Evolutionary conservation across 192 early-diverging fungal species (phyloP).

Genomic region (Chytriomyces sp.): DNA sequence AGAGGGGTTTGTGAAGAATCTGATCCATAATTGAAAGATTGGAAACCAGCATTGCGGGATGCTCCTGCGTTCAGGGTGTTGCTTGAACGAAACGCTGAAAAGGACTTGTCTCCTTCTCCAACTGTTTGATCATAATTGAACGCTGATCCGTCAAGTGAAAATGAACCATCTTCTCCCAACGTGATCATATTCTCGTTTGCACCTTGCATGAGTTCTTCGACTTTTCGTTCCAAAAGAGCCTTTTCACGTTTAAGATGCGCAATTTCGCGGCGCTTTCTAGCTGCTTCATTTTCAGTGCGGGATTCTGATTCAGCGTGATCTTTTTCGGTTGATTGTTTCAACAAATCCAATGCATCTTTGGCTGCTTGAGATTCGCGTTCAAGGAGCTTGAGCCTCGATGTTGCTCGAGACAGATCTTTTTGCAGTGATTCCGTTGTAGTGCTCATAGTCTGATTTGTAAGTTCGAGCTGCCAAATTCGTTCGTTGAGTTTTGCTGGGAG

Average conservation of each 20-base stretch:
- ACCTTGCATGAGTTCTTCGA: conserved; percentile 6
- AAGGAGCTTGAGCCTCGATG: conserved; percentile 13
- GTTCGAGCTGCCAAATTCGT: conserved; percentile 46
- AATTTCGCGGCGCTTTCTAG: conserved; percentile 32
- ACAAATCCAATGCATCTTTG: conserved; percentile 27
- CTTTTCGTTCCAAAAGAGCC: conserved; percentile 16
- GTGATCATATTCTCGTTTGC: not conserved
- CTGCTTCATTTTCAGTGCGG: conserved; percentile 34
- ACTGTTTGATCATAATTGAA: too few species aligned
- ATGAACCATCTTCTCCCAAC: too few species aligned
- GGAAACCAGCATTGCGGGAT: too few species aligned
- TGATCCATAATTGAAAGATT: not conserved
- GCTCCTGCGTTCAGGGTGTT: too few species aligned
- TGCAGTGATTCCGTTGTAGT: conserved; percentile 30
- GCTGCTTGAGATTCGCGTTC: conserved; percentile 21
- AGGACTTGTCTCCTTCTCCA: too few species aligned
- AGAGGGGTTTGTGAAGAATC: not conserved
- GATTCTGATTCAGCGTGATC: conserved; percentile 9
- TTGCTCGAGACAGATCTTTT: conserved; percentile 25
- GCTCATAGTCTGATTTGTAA: conserved; percentile 38
- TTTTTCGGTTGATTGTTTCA: conserved; percentile 29
- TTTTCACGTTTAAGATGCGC: conserved; percentile 36
- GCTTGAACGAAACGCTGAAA: too few species aligned
- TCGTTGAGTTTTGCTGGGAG: conserved; percentile 45
- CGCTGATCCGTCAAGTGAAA: too few species aligned